Evolutionary conservation across 495 filamentous ascomycete genomes (phyloP).

Genomic region (Penicillium ochrochloron): DNA sequence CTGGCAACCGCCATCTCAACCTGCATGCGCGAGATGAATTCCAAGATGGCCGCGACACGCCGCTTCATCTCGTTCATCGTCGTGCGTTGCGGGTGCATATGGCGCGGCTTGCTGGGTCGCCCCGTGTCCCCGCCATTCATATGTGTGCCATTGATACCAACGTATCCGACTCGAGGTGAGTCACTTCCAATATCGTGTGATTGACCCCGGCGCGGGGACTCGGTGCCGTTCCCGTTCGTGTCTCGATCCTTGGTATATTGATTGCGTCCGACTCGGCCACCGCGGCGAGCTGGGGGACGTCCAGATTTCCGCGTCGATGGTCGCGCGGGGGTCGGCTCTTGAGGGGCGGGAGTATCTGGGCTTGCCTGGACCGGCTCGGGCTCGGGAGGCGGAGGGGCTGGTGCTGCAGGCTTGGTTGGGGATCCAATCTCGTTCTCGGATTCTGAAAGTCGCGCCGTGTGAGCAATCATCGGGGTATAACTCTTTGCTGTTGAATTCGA

Average conservation of each 20-base stretch:
- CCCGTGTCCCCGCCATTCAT: slow-evolving; percentile 51
- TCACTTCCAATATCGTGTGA: slow-evolving; percentile 62
- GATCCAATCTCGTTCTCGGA: slow-evolving; percentile 46
- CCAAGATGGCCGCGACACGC: slow-evolving; percentile 78
- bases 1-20: slow-evolving; percentile 75
- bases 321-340: slow-evolving; percentile 45
- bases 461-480: slow-evolving; percentile 7
- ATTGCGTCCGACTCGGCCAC: slow-evolving; percentile 77
- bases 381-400: slow-evolving; percentile 35
- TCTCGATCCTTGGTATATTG: slow-evolving; percentile 84
- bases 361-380: slow-evolving; percentile 52
- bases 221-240: slow-evolving; percentile 57
- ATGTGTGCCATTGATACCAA: slow-evolving; percentile 38
- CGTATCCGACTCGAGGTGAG: slow-evolving; percentile 45
- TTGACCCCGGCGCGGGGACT: slow-evolving; percentile 68
- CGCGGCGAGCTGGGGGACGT: slow-evolving; percentile 64
- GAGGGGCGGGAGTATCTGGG: slow-evolving; percentile 59
- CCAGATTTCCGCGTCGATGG: slow-evolving; percentile 68
- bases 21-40: slow-evolving; percentile 89
- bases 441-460: slow-evolving; percentile 28
- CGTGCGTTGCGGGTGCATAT: slow-evolving; percentile 61
- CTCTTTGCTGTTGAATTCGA: no score
- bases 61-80: slow-evolving; percentile 93
- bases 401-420: slow-evolving; percentile 35
- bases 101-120: slow-evolving; percentile 62